Base-by-base conservation (phyloP, 768 basidiomycete genomes). In the Podaxis sp. region DNA sequence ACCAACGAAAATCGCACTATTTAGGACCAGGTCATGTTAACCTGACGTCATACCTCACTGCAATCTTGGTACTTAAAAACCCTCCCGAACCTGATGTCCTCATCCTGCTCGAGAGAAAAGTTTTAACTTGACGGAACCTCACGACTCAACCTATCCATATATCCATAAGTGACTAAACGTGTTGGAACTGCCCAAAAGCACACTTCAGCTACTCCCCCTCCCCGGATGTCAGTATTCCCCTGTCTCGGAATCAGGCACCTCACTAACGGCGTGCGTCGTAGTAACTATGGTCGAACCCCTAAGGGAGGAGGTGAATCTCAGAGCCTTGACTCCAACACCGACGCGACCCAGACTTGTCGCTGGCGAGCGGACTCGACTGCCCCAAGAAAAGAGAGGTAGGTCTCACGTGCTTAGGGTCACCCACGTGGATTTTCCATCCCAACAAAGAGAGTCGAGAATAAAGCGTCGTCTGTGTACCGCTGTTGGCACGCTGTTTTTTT, bases 231-330 rank as follows among this genome's bases (percentile, higher is more conserved):
- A 42, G 40, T 42, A 18, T 14, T n/a, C 40, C n/a, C 11, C 40
- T 42, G 3, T 42, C n/a, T 42, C n/a, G 40, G n/a, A 42, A 13
- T 13, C 11, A 7, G 13, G 13, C 5, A 13, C 1, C 25, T 14
- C 18, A 23, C 25, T 48, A 10, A 48, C 25, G 4, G 14, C 7
- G 4, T 48, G 23, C 25, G 13, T 23, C 42, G 14, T 25, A 48
- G 47, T 23, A 57, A 37, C 38, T 27, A 58, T 58, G 57, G 57
- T 58, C 36, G 57, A 58, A 47, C 57, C 57, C 36, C 32, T 47
- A 16, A 48, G 35, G 21, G 48, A 58, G 11, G 13, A 38, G 7
- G 13, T 50, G 16, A 27, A 23, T 35, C 32, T 42, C 21, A 50
- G 57, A 16, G 35, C 21, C 1, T 37, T 42, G 48, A 58, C 57